Conservation (phyloP, 2,329 filamentous ascomycete species). For the Chrysoporthe puriensis region DNA sequence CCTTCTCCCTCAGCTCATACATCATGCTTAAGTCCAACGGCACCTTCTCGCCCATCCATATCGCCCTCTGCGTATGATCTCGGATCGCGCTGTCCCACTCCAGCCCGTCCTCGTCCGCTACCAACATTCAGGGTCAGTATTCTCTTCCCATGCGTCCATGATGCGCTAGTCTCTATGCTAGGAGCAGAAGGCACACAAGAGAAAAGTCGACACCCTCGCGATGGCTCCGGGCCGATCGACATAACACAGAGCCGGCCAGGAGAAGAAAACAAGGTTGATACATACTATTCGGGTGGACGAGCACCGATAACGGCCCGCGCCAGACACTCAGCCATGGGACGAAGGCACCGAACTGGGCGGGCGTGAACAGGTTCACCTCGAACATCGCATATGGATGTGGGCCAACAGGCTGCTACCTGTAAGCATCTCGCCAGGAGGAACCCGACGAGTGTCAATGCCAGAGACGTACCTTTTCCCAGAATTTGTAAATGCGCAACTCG, state of each 20-base stretch:
- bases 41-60: slow-evolving; percentile 72
- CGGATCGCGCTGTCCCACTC: slow-evolving; percentile 42
- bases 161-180: background rate
- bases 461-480: slow-evolving; percentile 63
- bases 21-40: slow-evolving; percentile 62
- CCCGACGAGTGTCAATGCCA: background rate
- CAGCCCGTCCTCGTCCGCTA: slow-evolving; percentile 38
- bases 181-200: background rate
- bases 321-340: slow-evolving; percentile 83
- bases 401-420: slow-evolving; percentile 61
- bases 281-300: slow-evolving; percentile 80
- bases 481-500: slow-evolving; percentile 77
- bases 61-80: slow-evolving; percentile 70
- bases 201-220: no score
- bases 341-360: slow-evolving; percentile 87
- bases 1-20: slow-evolving; percentile 15
- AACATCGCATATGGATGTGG: slow-evolving; percentile 89
- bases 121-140: background rate
- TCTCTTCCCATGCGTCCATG: slow-evolving; percentile 34
- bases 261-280: background rate
- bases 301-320: slow-evolving; percentile 75
- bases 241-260: no score
- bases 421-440: background rate
- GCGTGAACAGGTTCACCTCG: slow-evolving; percentile 86
- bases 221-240: no score